Percentiles rank a stretch among this genome's conserved stretches.
phyloP scores from a whole-genome alignment of 345 rosid genomes.

The Populus ilicifolia region DNA sequence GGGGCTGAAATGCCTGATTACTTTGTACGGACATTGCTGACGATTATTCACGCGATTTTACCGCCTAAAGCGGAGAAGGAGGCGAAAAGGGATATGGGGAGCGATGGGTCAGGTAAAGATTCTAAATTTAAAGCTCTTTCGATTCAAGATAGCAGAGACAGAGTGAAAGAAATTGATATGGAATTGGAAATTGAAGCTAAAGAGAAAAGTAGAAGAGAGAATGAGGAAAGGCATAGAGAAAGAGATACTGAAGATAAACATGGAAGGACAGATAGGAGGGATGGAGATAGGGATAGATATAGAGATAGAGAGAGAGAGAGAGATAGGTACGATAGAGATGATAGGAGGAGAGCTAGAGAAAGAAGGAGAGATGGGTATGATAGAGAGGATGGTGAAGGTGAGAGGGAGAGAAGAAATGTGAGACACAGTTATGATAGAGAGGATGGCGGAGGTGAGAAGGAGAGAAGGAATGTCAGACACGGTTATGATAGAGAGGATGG shows the following conservation, averaged over 20 bases:
- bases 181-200: constrained; percentile 12
- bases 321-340: constrained; percentile 8
- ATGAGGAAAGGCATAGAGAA: constrained; percentile 28
- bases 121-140: constrained; percentile 38
- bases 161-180: constrained; percentile 6
- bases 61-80: constrained; percentile 52
- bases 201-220: constrained; percentile 1
- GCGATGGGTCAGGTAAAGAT: constrained; percentile 31
- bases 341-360: constrained; percentile 20
- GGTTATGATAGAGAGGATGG: background rate
- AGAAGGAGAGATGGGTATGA: constrained; percentile 13
- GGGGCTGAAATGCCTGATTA: constrained; percentile 93
- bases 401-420: background rate
- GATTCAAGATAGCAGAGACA: background rate
- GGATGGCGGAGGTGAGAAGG: constrained; percentile 3
- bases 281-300: constrained; percentile 18
- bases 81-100: constrained; percentile 13
- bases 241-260: constrained; percentile 26
- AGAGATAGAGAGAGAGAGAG: constrained; percentile 14
- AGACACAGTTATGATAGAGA: background rate
- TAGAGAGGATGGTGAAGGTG: constrained; percentile 4
- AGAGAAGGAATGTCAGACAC: background rate
- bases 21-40: constrained; percentile 69
- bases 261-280: constrained; percentile 23
- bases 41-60: constrained; percentile 76